phyloP scores from a whole-genome alignment of 306 rosid species.

The Sicyos edulis region DNA sequence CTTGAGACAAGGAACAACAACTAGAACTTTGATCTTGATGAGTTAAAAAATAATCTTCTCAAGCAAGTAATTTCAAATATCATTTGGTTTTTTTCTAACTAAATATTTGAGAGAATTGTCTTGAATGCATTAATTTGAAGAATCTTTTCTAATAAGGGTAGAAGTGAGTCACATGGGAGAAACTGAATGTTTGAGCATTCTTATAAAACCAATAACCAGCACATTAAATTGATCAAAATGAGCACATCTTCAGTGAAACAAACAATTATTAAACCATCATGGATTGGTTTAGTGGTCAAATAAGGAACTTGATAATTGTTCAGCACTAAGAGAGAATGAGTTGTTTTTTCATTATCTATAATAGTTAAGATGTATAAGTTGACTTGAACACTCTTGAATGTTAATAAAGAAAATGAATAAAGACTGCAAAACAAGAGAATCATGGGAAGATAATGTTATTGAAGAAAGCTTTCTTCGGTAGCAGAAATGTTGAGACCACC shows the following conservation, averaged over 20 bases:
- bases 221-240: neutral
- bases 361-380: no score
- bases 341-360: no score
- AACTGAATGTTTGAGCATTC: neutral
- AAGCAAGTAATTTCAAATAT: neutral
- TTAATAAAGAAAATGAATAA: no score
- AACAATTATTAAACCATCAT: neutral
- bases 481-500: neutral
- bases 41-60: neutral
- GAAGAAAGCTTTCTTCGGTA: neutral
- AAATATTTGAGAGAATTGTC: neutral
- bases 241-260: neutral
- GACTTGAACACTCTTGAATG: no score
- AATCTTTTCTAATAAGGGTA: neutral
- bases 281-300: no score
- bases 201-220: neutral
- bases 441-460: neutral
- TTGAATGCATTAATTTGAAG: neutral
- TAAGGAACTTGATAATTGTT: no score
- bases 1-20: no score
- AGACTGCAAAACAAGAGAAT: neutral
- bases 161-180: neutral
- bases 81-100: neutral
- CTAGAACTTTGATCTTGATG: neutral
- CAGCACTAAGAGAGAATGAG: no score